Base-by-base conservation (phyloP, 306 rosid genomes). In the Vigna trinervia region DNA sequence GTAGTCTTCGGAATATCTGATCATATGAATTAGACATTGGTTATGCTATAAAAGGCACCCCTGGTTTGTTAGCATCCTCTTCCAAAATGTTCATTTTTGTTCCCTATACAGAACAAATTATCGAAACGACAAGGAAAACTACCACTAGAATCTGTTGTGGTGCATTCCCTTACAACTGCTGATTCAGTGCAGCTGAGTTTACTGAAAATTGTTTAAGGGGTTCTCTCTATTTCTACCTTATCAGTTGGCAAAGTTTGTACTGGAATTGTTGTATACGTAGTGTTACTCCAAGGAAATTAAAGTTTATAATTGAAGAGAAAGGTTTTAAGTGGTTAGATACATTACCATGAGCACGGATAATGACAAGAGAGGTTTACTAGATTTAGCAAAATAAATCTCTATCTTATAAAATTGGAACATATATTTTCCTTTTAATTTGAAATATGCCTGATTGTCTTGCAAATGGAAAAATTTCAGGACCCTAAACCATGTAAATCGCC, bases 351-450 rank as follows among this genome's bases (percentile, higher is more conserved):
- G 10, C 22, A 57, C 57, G 65, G 76, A 43, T 51, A 59, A 63
- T 53, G 36, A 30, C 50, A 17, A 64, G 22, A 64, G 22, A 52
- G 43, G 28, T n/a, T 62, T 14, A 23, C 39, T 22, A 76, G 65
- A 14, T 23, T 71, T 50, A 36, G 15, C 19, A 59, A 28, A 71
- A 39, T 70, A 38, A 41, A 43, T 62, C 52, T 26, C 3, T 53
- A 41, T 64, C 65, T 9, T 71, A 15, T 59, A 36, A 72, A 57
- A 54, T 52, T 53, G 59, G 59, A 63, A 53, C 30, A 50, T 61
- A 26, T 39, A 20, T 19, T 60, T 77, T 57, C 63, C 20, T 78
- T 58, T 78, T 61, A 46, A 39, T 26, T 80, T 73, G 68, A 69
- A 64, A 20, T 6, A 28, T 20, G 26, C 34, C 58, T 12, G 14